Percentiles rank a stretch among this genome's conserved stretches.
phyloP scores from a whole-genome alignment of 2,329 filamentous ascomycete species.

The Chaetomiaceae sp. region DNA sequence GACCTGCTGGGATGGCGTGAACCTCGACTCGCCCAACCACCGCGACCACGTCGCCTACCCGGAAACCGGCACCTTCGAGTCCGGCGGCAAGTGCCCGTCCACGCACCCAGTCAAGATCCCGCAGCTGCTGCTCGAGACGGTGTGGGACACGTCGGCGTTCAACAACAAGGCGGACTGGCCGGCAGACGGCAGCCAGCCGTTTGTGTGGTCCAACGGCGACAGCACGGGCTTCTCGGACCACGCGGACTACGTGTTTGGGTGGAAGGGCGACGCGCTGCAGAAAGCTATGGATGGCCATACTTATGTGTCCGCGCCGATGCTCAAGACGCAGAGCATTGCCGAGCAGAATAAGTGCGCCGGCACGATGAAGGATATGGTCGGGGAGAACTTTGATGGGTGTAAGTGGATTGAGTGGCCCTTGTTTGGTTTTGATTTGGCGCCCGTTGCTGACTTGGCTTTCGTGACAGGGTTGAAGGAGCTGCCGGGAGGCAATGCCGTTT shows the following conservation, averaged over 20 bases:
- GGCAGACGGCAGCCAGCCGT: conserved; percentile 16
- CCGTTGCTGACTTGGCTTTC: background rate
- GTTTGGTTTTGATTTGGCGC: background rate
- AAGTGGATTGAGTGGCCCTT: conserved; percentile 14
- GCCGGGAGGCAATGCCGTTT: conserved; percentile 8
- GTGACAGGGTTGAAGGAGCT: conserved; percentile 7
- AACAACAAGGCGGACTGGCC: conserved; percentile 17
- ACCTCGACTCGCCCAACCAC: conserved; percentile 43
- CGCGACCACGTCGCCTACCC: conserved; percentile 40
- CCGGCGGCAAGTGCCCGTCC: conserved; percentile 36
- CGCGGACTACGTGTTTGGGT: conserved; percentile 40
- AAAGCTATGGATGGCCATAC: conserved; percentile 34
- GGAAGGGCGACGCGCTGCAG: conserved; percentile 38
- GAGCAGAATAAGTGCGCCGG: conserved; percentile 25
- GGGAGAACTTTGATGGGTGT: conserved; percentile 27
- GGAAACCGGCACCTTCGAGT: conserved; percentile 35
- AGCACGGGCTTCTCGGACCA: conserved; percentile 32
- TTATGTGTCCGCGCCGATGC: conserved; percentile 24
- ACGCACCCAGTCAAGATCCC: conserved; percentile 19
- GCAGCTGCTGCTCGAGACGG: conserved; percentile 19
- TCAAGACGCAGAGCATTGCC: conserved; percentile 28
- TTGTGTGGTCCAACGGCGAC: conserved; percentile 21
- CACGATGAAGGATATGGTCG: conserved; percentile 23
- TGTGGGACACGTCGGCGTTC: conserved; percentile 20
- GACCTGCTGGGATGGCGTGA: conserved; percentile 47